These are phyloP conservation scores for Tetrahymena elliotti DNA, from an alignment of 73 alveolate genomes.

Conservation along the genomic window DNA sequence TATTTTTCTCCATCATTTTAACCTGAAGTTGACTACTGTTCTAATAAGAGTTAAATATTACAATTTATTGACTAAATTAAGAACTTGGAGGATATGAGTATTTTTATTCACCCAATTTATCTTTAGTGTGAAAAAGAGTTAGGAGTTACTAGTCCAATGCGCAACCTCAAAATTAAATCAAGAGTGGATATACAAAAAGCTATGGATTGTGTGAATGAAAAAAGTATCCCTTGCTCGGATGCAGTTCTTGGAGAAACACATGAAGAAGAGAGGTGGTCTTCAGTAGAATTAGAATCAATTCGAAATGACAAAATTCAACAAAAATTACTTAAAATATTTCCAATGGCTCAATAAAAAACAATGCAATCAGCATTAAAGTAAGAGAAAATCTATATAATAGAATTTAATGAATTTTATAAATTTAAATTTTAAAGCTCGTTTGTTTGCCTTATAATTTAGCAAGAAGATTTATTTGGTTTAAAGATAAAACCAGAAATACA, in stretches of 20 bases:
- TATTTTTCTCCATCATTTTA: neutral
- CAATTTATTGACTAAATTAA: neutral
- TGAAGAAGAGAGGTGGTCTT: neutral
- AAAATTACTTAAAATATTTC: neutral
- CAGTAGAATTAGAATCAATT: neutral
- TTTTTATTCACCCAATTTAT: neutral
- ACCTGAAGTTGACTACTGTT: neutral
- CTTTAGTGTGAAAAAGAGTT: neutral
- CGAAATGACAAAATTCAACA: neutral
- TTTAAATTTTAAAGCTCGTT: no score
- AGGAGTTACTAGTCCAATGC: neutral
- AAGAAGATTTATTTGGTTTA: neutral
- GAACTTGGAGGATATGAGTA: neutral
- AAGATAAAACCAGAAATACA: neutral
- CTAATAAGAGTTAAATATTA: neutral
- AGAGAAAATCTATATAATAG: neutral
- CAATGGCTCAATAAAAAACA: neutral
- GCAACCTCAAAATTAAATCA: neutral
- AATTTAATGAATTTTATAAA: neutral
- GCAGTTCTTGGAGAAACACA: neutral
- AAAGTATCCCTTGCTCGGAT: neutral
- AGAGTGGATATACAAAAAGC: neutral
- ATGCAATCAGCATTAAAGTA: neutral
- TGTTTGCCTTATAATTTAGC: neutral
- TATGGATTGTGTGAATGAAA: neutral